Percentiles rank a stretch among this genome's conserved stretches.
phyloP scores from a whole-genome alignment of 179 eudicot genomes.

The Beta macrorhiza region DNA sequence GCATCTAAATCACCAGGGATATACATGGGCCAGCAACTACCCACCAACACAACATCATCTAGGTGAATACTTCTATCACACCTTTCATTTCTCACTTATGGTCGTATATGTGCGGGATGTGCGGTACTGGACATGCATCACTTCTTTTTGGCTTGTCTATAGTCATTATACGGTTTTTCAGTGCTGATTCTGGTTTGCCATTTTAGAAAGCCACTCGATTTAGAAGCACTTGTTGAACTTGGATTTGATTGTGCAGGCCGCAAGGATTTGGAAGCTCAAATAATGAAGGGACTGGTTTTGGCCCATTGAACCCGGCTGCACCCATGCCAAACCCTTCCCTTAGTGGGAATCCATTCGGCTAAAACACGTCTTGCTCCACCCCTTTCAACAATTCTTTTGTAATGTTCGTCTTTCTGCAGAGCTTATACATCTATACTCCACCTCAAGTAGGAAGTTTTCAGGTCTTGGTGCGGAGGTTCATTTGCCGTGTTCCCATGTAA shows the following conservation, averaged over 20 bases:
- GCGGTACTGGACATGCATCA: neutral
- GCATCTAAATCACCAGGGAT: constrained; percentile 44
- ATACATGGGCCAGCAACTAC: constrained; percentile 55
- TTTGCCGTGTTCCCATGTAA: constrained; percentile 22
- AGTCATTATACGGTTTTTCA: neutral
- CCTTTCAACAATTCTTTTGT: constrained; percentile 7
- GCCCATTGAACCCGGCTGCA: constrained; percentile 42
- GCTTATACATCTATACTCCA: constrained; percentile 8
- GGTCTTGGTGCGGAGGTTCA: constrained; percentile 16
- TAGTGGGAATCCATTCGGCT: constrained; percentile 73
- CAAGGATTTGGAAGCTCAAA: constrained; percentile 50
- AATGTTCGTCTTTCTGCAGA: constrained; percentile 21
- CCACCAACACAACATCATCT: constrained; percentile 41
- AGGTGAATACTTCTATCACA: constrained; percentile 41
- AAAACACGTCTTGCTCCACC: constrained; percentile 3
- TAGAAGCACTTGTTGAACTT: constrained; percentile 12
- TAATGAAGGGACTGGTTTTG: constrained; percentile 37
- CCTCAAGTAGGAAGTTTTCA: constrained; percentile 24
- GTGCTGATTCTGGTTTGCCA: neutral
- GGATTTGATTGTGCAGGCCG: constrained; percentile 45
- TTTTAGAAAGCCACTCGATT: too few relatives aligned
- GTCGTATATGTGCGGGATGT: neutral
- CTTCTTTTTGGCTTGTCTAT: neutral
- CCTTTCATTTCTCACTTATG: too few relatives aligned
- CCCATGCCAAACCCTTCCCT: constrained; percentile 46